Base-by-base conservation (phyloP, 768 basidiomycete genomes). In the Trametes coccinea region DNA sequence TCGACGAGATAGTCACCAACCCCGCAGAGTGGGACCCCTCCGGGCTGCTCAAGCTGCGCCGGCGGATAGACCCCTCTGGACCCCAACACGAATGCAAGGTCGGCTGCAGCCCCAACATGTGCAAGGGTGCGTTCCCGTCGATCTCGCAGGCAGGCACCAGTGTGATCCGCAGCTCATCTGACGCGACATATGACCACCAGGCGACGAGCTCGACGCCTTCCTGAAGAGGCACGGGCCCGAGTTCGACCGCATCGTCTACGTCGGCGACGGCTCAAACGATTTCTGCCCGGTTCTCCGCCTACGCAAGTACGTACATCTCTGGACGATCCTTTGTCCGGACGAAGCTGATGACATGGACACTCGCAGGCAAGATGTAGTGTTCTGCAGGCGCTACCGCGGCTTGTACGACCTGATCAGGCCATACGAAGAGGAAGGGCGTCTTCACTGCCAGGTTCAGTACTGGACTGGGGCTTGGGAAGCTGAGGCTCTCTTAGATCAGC, bases 401-500 rank as follows among this genome's bases (percentile, higher is more conserved):
- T 78, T 99, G 46, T 85, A 93, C 66, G 84, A 79, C 67, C 84
- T 93, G 34, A 93, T 98, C 66, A 78, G 79, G 41, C 80, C 81
- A 51, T 92, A 97, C 61, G 91, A 90, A 2, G 69, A 79, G 45
- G 73, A 73, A 40, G 75, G 75, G 10, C 91, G 91, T 10, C 80
- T 97, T 61, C 82, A 84, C 60, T 88, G 88, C 67, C 73, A 86
- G 56, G 83, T 95, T 60, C 79, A 84, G 66, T 89, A 92, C 71
- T 98, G 96, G 96, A 84, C 84, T 6, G 94, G 93, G 40, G 95
- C 95, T 46, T 98, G 96, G 96, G 93, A 98, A 72, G 87, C 95
- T 48, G 96, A 98, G 73, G 93, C 96, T 74, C 81, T 84, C 46
- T 90, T 93, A 69, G 60, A 58, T 9, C 62, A 70, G 60, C 54